These are phyloP conservation scores for Hypomontagnella submonticulosa DNA, from an alignment of 495 filamentous ascomycete genomes.

Conservation along the genomic window DNA sequence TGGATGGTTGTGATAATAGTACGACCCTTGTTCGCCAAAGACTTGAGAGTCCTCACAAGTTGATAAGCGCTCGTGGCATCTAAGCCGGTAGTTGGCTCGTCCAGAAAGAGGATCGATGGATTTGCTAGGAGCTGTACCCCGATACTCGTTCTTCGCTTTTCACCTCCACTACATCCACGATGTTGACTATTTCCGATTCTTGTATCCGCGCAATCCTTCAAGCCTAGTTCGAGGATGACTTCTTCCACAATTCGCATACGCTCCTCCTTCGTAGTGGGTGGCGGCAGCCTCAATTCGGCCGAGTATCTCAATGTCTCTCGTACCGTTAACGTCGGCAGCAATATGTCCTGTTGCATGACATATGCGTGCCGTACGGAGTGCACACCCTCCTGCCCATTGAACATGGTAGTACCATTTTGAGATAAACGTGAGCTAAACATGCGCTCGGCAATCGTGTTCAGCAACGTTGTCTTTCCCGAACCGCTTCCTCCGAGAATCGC, in stretches of 20 bases:
- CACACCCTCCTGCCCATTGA: conserved; percentile 65
- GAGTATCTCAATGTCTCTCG: conserved; percentile 77
- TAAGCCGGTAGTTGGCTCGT: conserved; percentile 80
- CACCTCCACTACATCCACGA: conserved; percentile 79
- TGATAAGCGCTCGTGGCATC: conserved; percentile 82
- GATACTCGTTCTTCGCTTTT: conserved; percentile 77
- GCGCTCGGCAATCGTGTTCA: conserved; percentile 75
- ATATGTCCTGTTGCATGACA: conserved; percentile 80
- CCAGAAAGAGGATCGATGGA: conserved; percentile 77
- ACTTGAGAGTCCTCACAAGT: conserved; percentile 73
- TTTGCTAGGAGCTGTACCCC: conserved; percentile 80
- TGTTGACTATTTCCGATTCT: conserved; percentile 73
- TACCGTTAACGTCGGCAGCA: conserved; percentile 76
- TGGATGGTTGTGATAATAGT: conserved; percentile 80
- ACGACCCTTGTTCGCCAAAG: conserved; percentile 70
- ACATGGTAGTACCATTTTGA: conserved; percentile 64
- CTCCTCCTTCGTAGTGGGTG: conserved; percentile 67
- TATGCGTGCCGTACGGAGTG: conserved; percentile 70
- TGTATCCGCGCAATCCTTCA: conserved; percentile 80
- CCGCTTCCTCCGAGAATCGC: conserved; percentile 80
- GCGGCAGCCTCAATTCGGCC: conserved; percentile 74
- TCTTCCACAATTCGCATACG: conserved; percentile 71
- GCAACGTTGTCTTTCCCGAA: conserved; percentile 76
- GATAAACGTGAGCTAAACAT: conserved; percentile 65
- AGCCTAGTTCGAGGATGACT: conserved; percentile 75